These are phyloP conservation scores for Globisporangium splendens DNA, from an alignment of 352 stramenopile species.

Conservation along the genomic window DNA sequence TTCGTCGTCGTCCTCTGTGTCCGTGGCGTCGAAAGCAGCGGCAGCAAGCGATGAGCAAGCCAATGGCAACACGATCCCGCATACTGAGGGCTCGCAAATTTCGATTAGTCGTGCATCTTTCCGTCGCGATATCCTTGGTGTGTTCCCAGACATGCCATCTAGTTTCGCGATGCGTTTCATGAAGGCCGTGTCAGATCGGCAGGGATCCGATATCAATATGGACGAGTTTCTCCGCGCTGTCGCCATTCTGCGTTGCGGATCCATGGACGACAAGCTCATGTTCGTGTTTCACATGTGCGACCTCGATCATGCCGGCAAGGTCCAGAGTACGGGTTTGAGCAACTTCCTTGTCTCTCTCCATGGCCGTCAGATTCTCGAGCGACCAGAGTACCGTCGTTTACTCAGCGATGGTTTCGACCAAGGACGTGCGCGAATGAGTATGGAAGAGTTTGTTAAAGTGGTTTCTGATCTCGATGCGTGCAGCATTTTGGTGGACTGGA, in stretches of 20 bases:
- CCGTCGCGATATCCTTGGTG: constrained; percentile 78
- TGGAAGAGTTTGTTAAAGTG: constrained; percentile 69
- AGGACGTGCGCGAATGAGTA: constrained; percentile 65
- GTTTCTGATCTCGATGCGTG: constrained; percentile 50
- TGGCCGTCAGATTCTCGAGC: constrained; percentile 72
- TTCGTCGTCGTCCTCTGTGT: constrained; percentile 24
- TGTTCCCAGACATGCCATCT: constrained; percentile 88
- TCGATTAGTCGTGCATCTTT: constrained; percentile 82
- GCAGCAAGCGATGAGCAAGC: constrained; percentile 24
- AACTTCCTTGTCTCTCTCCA: constrained; percentile 85
- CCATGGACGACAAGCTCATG: constrained; percentile 67
- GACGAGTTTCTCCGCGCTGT: constrained; percentile 83
- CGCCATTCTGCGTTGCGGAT: constrained; percentile 70
- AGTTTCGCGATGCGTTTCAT: constrained; percentile 88
- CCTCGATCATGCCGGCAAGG: constrained; percentile 79
- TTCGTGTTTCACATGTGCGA: constrained; percentile 90
- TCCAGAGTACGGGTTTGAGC: constrained; percentile 81
- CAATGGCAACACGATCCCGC: constrained; percentile 44
- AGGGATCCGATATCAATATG: constrained; percentile 86
- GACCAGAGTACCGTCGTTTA: constrained; percentile 64
- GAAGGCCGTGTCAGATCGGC: constrained; percentile 82
- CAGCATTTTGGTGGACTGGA: constrained; percentile 75
- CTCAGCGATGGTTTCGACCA: constrained; percentile 83
- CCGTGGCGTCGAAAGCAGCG: constrained; percentile 26
- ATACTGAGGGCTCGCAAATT: constrained; percentile 75